Percentiles rank a stretch among this genome's conserved stretches.
Conservation (phyloP, 192 early-diverging fungal species). For the Phycomyces nitens region DNA sequence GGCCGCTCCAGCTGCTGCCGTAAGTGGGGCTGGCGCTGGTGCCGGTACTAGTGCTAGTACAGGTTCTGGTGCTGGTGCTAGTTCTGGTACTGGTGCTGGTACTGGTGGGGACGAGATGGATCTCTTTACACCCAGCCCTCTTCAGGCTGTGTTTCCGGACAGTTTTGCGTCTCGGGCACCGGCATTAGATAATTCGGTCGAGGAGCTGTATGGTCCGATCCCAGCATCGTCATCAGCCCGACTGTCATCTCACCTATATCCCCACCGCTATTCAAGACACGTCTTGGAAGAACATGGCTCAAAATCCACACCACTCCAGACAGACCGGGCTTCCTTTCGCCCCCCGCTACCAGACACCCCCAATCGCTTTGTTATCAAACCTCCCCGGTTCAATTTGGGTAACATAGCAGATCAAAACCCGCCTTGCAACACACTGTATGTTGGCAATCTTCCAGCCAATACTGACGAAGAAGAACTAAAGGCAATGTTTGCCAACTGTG, state of each 20-base stretch:
- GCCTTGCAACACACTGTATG: slow-evolving; percentile 97
- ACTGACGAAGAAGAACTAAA: slow-evolving; percentile 86
- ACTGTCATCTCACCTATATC: not conserved
- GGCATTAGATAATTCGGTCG: not conserved
- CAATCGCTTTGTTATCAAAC: slow-evolving; percentile 5
- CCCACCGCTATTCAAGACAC: not conserved
- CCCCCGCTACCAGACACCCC: not conserved
- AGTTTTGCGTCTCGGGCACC: slow-evolving; percentile 19
- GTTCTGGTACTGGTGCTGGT: too few relatives aligned
- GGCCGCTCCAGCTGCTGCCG: too few relatives aligned
- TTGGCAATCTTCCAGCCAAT: slow-evolving; percentile 89
- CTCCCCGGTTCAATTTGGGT: not conserved
- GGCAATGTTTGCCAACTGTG: slow-evolving; percentile 69
- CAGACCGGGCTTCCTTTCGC: not conserved
- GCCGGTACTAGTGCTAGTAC: not conserved
- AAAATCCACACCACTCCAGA: slow-evolving; percentile 15
- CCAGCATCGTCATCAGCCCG: not conserved
- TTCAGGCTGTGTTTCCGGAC: slow-evolving; percentile 5
- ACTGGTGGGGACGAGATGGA: slow-evolving; percentile 20
- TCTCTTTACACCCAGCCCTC: slow-evolving; percentile 14
- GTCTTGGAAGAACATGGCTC: not conserved
- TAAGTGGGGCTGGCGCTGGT: not conserved
- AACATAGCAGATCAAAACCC: slow-evolving; percentile 90
- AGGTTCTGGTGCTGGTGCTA: not conserved
- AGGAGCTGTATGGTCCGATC: not conserved